Conservation (phyloP, 1,284 basidiomycete genomes). For the Sporisorium reilianum region DNA sequence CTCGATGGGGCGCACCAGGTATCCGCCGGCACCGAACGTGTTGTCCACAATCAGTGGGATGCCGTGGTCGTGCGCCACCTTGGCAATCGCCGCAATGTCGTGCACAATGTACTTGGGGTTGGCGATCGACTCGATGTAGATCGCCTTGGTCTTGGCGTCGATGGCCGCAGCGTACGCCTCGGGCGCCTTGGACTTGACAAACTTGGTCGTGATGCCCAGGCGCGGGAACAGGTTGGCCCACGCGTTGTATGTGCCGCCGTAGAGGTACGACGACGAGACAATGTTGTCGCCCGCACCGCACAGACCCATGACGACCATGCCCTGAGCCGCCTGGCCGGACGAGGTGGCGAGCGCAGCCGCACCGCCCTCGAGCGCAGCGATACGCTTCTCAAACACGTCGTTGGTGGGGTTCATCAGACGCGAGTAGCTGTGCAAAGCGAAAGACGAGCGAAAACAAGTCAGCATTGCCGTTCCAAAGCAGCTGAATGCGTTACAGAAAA, state of each 20-base stretch:
- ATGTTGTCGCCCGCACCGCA: conserved; percentile 84
- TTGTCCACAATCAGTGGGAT: conserved; percentile 89
- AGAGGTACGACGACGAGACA: conserved; percentile 73
- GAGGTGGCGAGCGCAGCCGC: conserved; percentile 81
- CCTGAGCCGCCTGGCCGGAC: conserved; percentile 85
- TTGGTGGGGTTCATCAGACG: conserved; percentile 86
- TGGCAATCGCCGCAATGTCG: conserved; percentile 80
- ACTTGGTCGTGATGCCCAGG: conserved; percentile 82
- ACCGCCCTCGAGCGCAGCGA: conserved; percentile 86
- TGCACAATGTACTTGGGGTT: conserved; percentile 84
- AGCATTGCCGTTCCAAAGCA: conserved; percentile 5
- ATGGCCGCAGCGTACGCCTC: conserved; percentile 77
- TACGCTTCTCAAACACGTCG: conserved; percentile 85
- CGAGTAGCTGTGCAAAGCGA: conserved; percentile 48
- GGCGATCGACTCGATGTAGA: conserved; percentile 85
- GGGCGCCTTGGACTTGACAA: conserved; percentile 77
- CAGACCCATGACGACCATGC: conserved; percentile 77
- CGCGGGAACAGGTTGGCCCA: conserved; percentile 81
- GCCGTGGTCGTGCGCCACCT: conserved; percentile 80
- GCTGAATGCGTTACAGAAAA: background rate
- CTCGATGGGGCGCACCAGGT: conserved; percentile 79
- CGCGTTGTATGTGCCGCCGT: conserved; percentile 82
- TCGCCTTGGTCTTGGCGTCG: conserved; percentile 69
- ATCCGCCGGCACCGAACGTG: conserved; percentile 87
- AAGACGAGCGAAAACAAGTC: background rate